Percentiles rank a stretch among this genome's conserved stretches.
Conservation (phyloP, 495 filamentous ascomycete species). For the Podospora australis region DNA sequence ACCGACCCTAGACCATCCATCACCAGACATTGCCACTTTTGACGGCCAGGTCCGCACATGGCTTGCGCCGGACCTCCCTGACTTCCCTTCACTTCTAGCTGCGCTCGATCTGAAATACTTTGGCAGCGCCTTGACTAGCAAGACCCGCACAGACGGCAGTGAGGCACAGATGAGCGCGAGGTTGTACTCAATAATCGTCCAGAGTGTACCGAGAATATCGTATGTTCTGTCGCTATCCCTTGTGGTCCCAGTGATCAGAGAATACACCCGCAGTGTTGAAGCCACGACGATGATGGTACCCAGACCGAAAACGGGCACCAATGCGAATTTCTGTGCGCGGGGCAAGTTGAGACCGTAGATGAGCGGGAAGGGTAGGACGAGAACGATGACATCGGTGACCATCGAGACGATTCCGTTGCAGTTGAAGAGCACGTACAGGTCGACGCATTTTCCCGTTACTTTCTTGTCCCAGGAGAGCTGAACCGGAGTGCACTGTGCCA, state of each 20-base stretch:
- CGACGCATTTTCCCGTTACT: constrained; percentile 17
- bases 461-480: constrained; percentile 16
- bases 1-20: constrained; percentile 4
- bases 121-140: constrained; percentile 18
- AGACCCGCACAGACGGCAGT: constrained; percentile 22
- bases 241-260: not conserved
- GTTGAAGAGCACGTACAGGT: constrained; percentile 24
- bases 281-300: constrained; percentile 22
- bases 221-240: constrained; percentile 9
- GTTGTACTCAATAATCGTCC: constrained; percentile 27
- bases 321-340: constrained; percentile 16
- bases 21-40: not conserved
- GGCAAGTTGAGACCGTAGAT: constrained; percentile 22
- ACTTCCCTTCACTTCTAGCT: not conserved
- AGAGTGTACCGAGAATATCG: constrained; percentile 12
- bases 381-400: constrained; percentile 21
- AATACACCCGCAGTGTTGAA: constrained; percentile 18
- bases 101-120: not conserved
- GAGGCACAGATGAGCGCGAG: constrained; percentile 24
- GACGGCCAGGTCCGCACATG: not conserved
- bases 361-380: constrained; percentile 17
- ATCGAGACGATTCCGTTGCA: constrained; percentile 22
- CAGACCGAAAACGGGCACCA: constrained; percentile 24
- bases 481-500: constrained; percentile 24
- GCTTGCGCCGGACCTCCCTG: not conserved